Conservation (phyloP, 495 filamentous ascomycete species). For the Copromyces sp. region DNA sequence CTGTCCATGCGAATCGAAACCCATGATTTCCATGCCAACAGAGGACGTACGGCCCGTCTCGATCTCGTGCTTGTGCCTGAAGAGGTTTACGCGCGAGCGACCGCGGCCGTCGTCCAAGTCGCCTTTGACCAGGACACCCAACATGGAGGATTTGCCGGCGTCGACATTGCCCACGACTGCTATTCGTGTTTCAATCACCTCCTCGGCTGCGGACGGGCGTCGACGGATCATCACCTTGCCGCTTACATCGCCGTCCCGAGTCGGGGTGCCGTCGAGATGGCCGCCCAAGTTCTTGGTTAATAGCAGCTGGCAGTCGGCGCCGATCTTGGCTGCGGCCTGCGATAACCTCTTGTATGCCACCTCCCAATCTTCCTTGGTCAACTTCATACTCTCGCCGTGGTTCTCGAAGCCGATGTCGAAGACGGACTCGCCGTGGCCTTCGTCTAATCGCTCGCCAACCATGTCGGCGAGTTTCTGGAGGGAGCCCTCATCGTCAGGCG, state of each 20-base stretch:
- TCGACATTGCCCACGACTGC: conserved; percentile 97
- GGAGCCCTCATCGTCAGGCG: conserved; percentile 44
- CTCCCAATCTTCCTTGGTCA: conserved; percentile 71
- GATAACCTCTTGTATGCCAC: conserved; percentile 58
- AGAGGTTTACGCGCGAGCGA: conserved; percentile 90
- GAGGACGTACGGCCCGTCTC: conserved; percentile 92
- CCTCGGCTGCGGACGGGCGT: conserved; percentile 61
- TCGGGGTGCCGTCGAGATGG: conserved; percentile 55
- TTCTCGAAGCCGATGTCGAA: conserved; percentile 92
- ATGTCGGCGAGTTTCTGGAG: conserved; percentile 50
- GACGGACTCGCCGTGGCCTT: conserved; percentile 83
- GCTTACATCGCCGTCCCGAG: conserved; percentile 59
- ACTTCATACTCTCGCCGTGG: conserved; percentile 81
- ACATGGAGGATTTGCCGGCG: conserved; percentile 93
- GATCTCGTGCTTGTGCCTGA: conserved; percentile 95
- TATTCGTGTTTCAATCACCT: conserved; percentile 91
- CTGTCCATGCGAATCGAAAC: conserved; percentile 83
- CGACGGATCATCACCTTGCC: conserved; percentile 80
- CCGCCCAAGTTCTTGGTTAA: conserved; percentile 75
- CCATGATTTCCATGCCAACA: conserved; percentile 98
- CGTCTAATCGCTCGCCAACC: conserved; percentile 58
- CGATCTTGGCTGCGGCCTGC: conserved; percentile 51
- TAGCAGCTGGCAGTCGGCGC: conserved; percentile 67
- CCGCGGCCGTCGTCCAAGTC: conserved; percentile 91
- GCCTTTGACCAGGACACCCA: conserved; percentile 93